These are phyloP conservation scores for Cercospora sojina DNA, from an alignment of 2,329 filamentous ascomycete genomes.

Conservation along the genomic window DNA sequence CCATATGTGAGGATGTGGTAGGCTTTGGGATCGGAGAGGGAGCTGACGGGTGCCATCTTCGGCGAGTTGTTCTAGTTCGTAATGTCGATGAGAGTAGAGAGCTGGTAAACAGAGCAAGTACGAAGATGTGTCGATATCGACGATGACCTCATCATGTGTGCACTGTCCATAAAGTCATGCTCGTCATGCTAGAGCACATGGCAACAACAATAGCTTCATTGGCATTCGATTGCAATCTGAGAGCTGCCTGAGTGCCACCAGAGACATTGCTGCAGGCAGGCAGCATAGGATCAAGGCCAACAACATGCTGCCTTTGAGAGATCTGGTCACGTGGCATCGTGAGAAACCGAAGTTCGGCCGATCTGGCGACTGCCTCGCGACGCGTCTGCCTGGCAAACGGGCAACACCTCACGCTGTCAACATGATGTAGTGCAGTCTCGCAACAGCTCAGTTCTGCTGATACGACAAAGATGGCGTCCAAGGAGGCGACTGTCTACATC, in stretches of 20 bases:
- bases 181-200: neutral
- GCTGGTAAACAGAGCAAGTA: neutral
- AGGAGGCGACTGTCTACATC: slow-evolving; percentile 90
- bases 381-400: slow-evolving; percentile 2
- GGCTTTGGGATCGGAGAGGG: slow-evolving; percentile 64
- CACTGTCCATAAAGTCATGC: neutral
- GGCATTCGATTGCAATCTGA: neutral
- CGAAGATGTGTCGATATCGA: neutral
- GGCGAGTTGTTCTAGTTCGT: neutral
- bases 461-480: slow-evolving; percentile 70
- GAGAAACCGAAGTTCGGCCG: neutral
- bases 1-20: slow-evolving; percentile 76
- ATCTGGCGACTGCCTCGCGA: neutral
- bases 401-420: neutral
- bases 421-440: neutral
- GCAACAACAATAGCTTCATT: neutral
- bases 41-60: slow-evolving; percentile 48
- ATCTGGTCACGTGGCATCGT: neutral
- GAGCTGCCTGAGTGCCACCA: neutral
- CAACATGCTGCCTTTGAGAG: neutral
- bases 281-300: neutral
- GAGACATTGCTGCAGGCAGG: neutral
- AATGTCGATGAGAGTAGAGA: neutral
- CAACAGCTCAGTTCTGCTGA: neutral
- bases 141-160: neutral